Evolutionary conservation across 805 yeast species (phyloP).

Genomic region (Torulaspora delbrueckii): DNA sequence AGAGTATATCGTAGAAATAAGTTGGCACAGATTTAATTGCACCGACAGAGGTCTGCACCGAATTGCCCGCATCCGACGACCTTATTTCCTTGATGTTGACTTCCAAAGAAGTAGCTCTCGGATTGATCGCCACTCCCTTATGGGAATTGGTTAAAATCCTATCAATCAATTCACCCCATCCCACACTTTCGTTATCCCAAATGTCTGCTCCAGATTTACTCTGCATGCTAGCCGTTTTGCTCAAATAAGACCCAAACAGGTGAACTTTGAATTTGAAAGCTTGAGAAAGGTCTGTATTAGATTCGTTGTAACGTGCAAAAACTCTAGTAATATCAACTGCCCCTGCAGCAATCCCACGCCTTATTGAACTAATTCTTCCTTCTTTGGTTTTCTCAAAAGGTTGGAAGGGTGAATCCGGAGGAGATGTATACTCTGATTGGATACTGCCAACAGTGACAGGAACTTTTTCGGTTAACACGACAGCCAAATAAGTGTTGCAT

Average conservation of each 20-base stretch:
- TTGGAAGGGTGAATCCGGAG: slow-evolving; percentile 26
- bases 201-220: slow-evolving; percentile 31
- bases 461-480: slow-evolving; percentile 61
- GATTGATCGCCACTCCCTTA: slow-evolving; percentile 74
- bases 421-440: slow-evolving; percentile 3
- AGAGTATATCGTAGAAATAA: slow-evolving; percentile 54
- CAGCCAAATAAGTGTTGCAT: slow-evolving; percentile 69
- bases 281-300: slow-evolving; percentile 50
- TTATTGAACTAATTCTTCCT: slow-evolving; percentile 39
- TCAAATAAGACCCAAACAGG: slow-evolving; percentile 63
- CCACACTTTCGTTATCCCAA: slow-evolving; percentile 47
- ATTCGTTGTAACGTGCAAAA: slow-evolving; percentile 60
- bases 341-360: slow-evolving; percentile 85
- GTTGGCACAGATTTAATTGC: slow-evolving; percentile 53
- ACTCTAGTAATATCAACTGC: slow-evolving; percentile 78
- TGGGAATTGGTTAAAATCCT: slow-evolving; percentile 70
- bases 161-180: slow-evolving; percentile 87
- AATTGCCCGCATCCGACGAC: slow-evolving; percentile 37
- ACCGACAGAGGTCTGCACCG: slow-evolving; percentile 50
- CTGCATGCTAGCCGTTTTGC: slow-evolving; percentile 1
- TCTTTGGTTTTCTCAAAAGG: slow-evolving; percentile 18
- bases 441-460: slow-evolving; percentile 41
- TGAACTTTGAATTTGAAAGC: slow-evolving; percentile 68
- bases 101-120: slow-evolving; percentile 67
- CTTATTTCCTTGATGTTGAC: slow-evolving; percentile 71